phyloP scores from a whole-genome alignment of 1,284 basidiomycete genomes.

The Mixia osmundae region DNA sequence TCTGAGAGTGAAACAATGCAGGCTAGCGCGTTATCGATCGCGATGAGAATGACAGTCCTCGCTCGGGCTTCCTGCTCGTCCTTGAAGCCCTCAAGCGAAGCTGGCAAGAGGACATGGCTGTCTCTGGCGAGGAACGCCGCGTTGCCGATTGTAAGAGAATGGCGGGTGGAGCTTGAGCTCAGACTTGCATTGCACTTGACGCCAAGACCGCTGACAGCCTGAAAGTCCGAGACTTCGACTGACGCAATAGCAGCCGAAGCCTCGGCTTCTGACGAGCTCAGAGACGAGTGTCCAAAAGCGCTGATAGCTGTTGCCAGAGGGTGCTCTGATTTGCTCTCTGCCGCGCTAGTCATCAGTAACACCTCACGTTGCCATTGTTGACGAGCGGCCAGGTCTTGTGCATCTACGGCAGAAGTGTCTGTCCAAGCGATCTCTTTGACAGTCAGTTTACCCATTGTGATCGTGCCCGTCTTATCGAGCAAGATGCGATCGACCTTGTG shows the following conservation, averaged over 20 bases:
- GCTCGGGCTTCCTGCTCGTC: conserved; percentile 40
- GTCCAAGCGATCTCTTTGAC: conserved; percentile 60
- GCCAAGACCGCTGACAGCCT: conserved; percentile 70
- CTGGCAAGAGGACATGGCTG: conserved; percentile 29
- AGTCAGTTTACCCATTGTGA: conserved; percentile 62
- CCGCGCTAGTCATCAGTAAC: conserved; percentile 43
- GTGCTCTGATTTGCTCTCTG: conserved; percentile 82
- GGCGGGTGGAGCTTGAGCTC: conserved; percentile 7
- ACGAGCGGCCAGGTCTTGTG: conserved; percentile 2
- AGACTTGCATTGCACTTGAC: conserved; percentile 34
- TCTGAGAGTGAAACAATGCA: conserved; percentile 47
- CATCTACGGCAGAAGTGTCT: background rate
- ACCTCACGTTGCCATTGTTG: conserved; percentile 15
- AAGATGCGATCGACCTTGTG: conserved; percentile 56
- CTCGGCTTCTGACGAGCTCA: too few relatives aligned
- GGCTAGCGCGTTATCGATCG: conserved; percentile 27
- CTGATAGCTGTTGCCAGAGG: conserved; percentile 84
- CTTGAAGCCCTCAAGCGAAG: conserved; percentile 38
- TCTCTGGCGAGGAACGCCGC: conserved; percentile 37
- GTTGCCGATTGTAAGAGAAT: conserved; percentile 36
- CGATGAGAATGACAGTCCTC: conserved; percentile 64
- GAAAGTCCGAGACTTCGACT: conserved; percentile 35
- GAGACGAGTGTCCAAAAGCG: conserved; percentile 43
- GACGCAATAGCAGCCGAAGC: conserved; percentile 27
- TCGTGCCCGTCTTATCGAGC: conserved; percentile 93